A percentile compares a stretch with the other conserved stretches of the same genome.
Conservation (phyloP, 192 early-diverging fungal genomes). For the Jimgerdemannia flammicorona region DNA sequence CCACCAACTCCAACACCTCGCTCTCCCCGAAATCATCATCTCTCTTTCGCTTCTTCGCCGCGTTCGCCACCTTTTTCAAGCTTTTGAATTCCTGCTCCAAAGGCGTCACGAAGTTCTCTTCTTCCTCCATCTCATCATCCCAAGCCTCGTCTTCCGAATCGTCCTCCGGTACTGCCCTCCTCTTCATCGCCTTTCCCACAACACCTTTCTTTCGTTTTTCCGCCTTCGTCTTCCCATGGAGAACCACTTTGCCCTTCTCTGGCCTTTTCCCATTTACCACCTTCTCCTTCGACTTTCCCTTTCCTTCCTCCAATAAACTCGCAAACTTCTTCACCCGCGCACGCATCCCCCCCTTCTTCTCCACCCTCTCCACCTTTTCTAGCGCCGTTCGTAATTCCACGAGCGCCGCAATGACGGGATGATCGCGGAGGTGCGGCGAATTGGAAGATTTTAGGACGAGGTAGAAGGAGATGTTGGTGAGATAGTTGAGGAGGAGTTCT, state of each 20-base stretch:
- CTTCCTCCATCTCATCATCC: no score
- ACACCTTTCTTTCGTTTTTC: no score
- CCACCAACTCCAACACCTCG: slow-evolving; percentile 68
- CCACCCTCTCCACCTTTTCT: slow-evolving; percentile 62
- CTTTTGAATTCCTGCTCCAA: slow-evolving; percentile 42
- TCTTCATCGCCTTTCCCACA: no score
- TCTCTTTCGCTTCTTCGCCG: slow-evolving; percentile 27
- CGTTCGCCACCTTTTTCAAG: slow-evolving; percentile 34
- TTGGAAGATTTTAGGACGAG: slow-evolving; percentile 64
- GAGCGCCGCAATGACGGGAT: slow-evolving; percentile 84
- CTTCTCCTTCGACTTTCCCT: no score
- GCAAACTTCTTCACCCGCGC: no score
- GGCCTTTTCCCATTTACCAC: no score
- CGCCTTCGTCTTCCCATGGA: no score
- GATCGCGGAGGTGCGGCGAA: slow-evolving; percentile 56
- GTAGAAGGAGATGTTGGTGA: slow-evolving; percentile 90
- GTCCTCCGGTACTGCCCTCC: no score
- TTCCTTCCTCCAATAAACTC: no score
- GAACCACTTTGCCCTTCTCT: no score
- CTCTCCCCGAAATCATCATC: slow-evolving; percentile 75
- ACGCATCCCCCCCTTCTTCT: slow-evolving; percentile 30
- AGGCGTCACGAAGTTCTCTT: slow-evolving; percentile 20
- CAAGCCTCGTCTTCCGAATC: background rate
- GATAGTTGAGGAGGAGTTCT: slow-evolving; percentile 62
- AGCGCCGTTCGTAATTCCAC: slow-evolving; percentile 70